These are phyloP conservation scores for Petunia hybrid DNA, from an alignment of 305 asterid genomes.

Conservation along the genomic window DNA sequence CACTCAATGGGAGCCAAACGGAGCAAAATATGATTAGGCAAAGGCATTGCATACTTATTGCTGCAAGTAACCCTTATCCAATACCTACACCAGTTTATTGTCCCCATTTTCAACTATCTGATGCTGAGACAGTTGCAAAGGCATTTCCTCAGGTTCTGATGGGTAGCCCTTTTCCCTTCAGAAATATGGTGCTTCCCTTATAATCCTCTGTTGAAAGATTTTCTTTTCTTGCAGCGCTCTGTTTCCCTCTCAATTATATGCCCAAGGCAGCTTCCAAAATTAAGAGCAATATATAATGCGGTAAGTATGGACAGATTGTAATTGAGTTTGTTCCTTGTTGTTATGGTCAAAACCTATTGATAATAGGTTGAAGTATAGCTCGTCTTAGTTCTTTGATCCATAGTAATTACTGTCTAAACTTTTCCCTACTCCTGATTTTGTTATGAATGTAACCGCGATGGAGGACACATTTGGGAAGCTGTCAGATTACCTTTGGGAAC, in stretches of 20 bases:
- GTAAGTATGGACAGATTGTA: conserved; percentile 52
- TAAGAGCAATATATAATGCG: conserved; percentile 81
- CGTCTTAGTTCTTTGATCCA: conserved; percentile 20
- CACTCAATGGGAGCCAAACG: conserved; percentile 63
- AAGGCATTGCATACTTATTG: conserved; percentile 89
- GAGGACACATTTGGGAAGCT: too few relatives aligned
- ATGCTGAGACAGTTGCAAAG: conserved; percentile 87
- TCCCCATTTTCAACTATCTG: conserved; percentile 65
- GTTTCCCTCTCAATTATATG: conserved; percentile 91
- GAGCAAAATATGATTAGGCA: conserved; percentile 69
- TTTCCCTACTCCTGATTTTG: background rate
- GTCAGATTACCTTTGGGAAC: too few relatives aligned
- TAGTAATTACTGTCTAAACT: background rate
- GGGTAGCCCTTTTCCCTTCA: conserved; percentile 22
- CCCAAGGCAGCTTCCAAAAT: conserved; percentile 92
- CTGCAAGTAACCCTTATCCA: conserved; percentile 93
- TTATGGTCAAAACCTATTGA: conserved; percentile 27
- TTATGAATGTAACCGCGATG: background rate
- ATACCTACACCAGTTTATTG: conserved; percentile 77
- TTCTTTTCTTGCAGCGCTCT: conserved; percentile 67
- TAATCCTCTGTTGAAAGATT: background rate
- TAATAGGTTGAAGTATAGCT: conserved; percentile 21
- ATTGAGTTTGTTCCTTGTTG: conserved; percentile 23
- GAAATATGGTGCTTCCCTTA: conserved; percentile 27
- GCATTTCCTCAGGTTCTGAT: conserved; percentile 77